phyloP scores from a whole-genome alignment of 768 basidiomycete species.

The Porpolomopsis calyptriformis region DNA sequence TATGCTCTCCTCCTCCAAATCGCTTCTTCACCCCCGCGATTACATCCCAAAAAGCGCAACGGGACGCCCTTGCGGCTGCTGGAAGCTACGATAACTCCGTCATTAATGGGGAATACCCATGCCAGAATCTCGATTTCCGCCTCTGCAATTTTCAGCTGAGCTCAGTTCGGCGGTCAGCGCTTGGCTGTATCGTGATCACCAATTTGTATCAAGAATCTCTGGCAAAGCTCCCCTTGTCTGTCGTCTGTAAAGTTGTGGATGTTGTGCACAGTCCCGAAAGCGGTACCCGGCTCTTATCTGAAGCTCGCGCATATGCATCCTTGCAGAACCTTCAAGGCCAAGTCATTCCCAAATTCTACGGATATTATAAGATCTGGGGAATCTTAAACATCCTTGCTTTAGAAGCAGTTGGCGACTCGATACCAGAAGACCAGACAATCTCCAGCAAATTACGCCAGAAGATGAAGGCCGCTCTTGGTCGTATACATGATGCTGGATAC shows the following conservation, averaged over 20 bases:
- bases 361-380: conserved; percentile 6
- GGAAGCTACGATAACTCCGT: background rate
- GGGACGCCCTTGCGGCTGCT: background rate
- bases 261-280: background rate
- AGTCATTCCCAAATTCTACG: conserved; percentile 5
- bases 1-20: no score
- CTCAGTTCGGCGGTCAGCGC: conserved; percentile 5
- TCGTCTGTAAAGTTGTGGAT: conserved; percentile 9
- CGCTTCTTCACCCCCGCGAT: background rate
- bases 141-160: conserved; percentile 11
- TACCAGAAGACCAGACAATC: background rate
- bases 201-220: background rate
- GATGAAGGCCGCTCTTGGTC: no score
- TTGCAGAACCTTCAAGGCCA: conserved; percentile 7
- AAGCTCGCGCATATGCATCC: conserved; percentile 7
- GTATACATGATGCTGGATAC: no score
- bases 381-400: background rate
- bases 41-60: background rate
- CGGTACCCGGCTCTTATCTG: background rate
- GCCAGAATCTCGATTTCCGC: conserved; percentile 11
- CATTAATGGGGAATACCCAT: background rate
- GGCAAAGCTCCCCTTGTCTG: background rate
- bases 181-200: conserved; percentile 4
- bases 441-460: no score
- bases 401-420: background rate